A percentile compares a stretch with the other conserved stretches of the same genome.
These are phyloP conservation scores for Pseudotsuga menziesii DNA, from an alignment of 75 land plant genomes.

Conservation along the genomic window DNA sequence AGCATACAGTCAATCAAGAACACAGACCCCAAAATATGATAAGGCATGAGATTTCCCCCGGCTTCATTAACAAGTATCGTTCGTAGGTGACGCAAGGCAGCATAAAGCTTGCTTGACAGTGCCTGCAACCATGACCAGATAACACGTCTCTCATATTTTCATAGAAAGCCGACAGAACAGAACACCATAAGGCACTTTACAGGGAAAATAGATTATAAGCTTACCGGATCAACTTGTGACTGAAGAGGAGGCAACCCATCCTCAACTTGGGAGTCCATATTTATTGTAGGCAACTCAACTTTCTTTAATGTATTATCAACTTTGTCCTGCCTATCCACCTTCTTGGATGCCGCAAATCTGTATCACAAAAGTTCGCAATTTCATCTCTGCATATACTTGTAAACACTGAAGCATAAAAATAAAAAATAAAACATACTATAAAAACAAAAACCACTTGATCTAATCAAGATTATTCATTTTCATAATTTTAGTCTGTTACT, in stretches of 20 bases:
- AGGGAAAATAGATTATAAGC: background rate
- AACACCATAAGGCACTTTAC: background rate
- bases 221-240: constrained; percentile 1
- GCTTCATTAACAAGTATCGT: constrained; percentile 68
- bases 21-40: constrained; percentile 87
- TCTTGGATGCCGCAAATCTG: constrained; percentile 11
- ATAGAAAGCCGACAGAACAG: background rate
- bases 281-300: background rate
- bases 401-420: background rate
- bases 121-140: constrained; percentile 32
- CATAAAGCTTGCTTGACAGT: constrained; percentile 55
- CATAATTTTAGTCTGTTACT: too few species aligned
- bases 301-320: background rate
- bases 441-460: background rate
- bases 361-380: background rate
- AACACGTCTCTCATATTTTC: background rate
- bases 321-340: constrained; percentile 7
- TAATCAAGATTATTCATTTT: background rate
- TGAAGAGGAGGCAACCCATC: constrained; percentile 5
- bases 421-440: background rate
- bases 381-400: background rate
- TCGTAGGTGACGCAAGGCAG: constrained; percentile 64
- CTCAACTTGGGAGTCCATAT: background rate
- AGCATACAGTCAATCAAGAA: background rate
- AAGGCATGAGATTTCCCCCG: constrained; percentile 69